phyloP scores from a whole-genome alignment of 1,284 basidiomycete genomes.

The Mixia osmundae region DNA sequence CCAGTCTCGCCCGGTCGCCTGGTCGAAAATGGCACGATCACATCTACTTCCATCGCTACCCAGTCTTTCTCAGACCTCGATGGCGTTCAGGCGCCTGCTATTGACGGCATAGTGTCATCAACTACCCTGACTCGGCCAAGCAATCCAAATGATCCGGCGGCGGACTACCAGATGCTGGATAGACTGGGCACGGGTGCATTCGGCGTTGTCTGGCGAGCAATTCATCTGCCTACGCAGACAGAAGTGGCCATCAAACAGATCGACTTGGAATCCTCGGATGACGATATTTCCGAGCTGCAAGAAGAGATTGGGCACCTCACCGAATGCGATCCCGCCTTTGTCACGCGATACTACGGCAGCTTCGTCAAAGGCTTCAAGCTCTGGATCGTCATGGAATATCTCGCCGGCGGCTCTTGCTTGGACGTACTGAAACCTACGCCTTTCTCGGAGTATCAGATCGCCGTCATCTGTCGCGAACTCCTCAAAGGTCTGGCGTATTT shows the following conservation, averaged over 20 bases:
- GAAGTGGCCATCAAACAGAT: slow-evolving; percentile 97
- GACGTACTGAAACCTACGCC: slow-evolving; percentile 33
- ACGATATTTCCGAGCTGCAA: slow-evolving; percentile 91
- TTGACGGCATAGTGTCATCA: too few relatives aligned
- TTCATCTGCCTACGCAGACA: slow-evolving; percentile 77
- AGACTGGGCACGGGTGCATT: slow-evolving; percentile 82
- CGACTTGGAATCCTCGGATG: slow-evolving; percentile 46
- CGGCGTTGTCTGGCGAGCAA: slow-evolving; percentile 19
- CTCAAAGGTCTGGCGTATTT: slow-evolving; percentile 85
- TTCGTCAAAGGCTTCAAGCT: slow-evolving; percentile 92
- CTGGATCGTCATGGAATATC: slow-evolving; percentile 99
- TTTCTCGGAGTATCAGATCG: slow-evolving; percentile 79
- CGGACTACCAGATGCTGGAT: slow-evolving; percentile 68
- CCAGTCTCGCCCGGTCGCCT: too few relatives aligned
- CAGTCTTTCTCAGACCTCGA: too few relatives aligned
- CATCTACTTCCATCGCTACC: too few relatives aligned
- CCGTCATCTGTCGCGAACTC: slow-evolving; percentile 78
- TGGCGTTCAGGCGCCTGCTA: too few relatives aligned
- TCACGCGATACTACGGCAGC: slow-evolving; percentile 87
- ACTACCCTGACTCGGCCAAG: too few relatives aligned
- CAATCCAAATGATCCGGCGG: slow-evolving; percentile 18
- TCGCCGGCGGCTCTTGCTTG: slow-evolving; percentile 91
- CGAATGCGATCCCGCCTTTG: slow-evolving; percentile 83
- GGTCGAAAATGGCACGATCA: too few relatives aligned
- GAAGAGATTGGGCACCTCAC: slow-evolving; percentile 90